Evolutionary conservation across 2,329 filamentous ascomycete species (phyloP).

Genomic region (Monilinia fructigena): DNA sequence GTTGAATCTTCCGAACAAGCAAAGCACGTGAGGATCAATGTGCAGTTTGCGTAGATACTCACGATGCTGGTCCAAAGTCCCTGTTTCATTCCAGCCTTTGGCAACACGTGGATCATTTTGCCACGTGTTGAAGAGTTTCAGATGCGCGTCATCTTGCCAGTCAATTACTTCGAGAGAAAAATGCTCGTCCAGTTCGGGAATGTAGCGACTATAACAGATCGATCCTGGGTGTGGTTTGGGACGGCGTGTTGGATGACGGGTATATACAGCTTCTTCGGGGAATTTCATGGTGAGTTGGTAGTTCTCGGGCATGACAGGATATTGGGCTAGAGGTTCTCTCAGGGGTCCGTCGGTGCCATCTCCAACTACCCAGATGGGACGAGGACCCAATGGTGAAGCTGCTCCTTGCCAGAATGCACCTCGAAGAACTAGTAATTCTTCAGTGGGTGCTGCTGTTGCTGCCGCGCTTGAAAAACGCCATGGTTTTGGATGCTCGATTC

Average conservation of each 20-base stretch:
- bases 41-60: constrained; percentile 65
- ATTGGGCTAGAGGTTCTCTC: constrained; percentile 39
- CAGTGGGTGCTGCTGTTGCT: constrained; percentile 1
- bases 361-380: constrained; percentile 54
- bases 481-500: constrained; percentile 28
- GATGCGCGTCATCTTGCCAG: constrained; percentile 60
- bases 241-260: constrained; percentile 68
- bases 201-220: constrained; percentile 74
- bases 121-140: constrained; percentile 73
- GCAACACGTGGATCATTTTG: constrained; percentile 82
- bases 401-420: constrained; percentile 70
- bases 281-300: constrained; percentile 45
- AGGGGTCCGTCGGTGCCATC: constrained; percentile 40
- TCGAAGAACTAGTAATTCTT: constrained; percentile 50
- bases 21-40: constrained; percentile 69
- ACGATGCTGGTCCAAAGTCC: constrained; percentile 70
- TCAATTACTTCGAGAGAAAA: constrained; percentile 78
- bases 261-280: constrained; percentile 44
- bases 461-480: constrained; percentile 17
- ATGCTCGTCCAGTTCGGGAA: constrained; percentile 71
- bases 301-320: constrained; percentile 45
- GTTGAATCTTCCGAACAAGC: constrained; percentile 69
- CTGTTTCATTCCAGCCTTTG: constrained; percentile 77
- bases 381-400: constrained; percentile 64
- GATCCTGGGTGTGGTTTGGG: constrained; percentile 69